These are phyloP conservation scores for Fusarium sp. DNA, from an alignment of 2,329 filamentous ascomycete species.

Conservation along the genomic window DNA sequence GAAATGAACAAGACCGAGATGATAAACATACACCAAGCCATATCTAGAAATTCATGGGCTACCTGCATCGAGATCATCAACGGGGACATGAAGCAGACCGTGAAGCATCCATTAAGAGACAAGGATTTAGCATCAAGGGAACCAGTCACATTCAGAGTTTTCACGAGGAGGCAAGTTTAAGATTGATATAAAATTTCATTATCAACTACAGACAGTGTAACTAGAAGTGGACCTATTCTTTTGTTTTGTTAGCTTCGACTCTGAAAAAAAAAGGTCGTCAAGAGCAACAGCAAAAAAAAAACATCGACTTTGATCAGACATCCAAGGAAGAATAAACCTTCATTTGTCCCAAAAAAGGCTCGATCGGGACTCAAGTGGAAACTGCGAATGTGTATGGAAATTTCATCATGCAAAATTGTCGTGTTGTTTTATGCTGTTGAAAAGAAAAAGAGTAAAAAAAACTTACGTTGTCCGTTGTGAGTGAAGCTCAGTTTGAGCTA, in stretches of 20 bases:
- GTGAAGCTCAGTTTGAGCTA: slow-evolving; percentile 17
- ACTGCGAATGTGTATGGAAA: slow-evolving; percentile 84
- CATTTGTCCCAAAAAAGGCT: slow-evolving; percentile 78
- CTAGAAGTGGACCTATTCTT: slow-evolving; percentile 12
- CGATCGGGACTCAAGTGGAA: slow-evolving; percentile 82
- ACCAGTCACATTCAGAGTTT: neutral
- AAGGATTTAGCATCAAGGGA: neutral
- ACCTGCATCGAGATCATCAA: neutral
- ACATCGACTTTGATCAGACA: slow-evolving; percentile 69
- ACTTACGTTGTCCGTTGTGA: slow-evolving; percentile 33
- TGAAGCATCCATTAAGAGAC: neutral
- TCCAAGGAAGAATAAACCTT: slow-evolving; percentile 80
- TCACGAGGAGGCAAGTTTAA: neutral
- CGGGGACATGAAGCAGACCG: neutral
- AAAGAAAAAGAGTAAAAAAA: slow-evolving; percentile 12
- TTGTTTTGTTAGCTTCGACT: slow-evolving; percentile 41
- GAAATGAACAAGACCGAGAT: neutral
- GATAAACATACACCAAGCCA: neutral
- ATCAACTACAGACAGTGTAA: neutral
- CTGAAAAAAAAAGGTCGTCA: slow-evolving; percentile 1
- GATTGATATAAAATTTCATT: slow-evolving; percentile 1
- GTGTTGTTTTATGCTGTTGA: slow-evolving; percentile 5
- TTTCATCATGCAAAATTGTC: slow-evolving; percentile 72
- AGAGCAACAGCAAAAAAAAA: slow-evolving; percentile 24
- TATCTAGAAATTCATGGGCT: neutral